Evolutionary conservation across 805 yeast genomes (phyloP).

Genomic region (Saccharomycopsis capsularis): DNA sequence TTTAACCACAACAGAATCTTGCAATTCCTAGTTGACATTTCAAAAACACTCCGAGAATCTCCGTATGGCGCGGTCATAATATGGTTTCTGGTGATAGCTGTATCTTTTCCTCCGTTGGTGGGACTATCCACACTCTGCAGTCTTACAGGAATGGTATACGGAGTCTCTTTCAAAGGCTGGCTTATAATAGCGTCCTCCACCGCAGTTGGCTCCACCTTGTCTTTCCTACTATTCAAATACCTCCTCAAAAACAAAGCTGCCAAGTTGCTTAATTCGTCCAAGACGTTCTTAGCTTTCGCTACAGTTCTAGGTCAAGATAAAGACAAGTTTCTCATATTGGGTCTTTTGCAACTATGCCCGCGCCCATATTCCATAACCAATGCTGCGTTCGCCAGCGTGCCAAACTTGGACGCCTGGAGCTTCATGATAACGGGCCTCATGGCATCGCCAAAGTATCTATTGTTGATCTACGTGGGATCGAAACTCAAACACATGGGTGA

Average conservation of each 20-base stretch:
- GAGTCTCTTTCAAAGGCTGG: slow-evolving; percentile 72
- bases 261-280: slow-evolving; percentile 51
- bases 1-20: slow-evolving; percentile 23
- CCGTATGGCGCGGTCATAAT: slow-evolving; percentile 40
- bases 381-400: slow-evolving; percentile 87
- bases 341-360: slow-evolving; percentile 79
- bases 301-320: slow-evolving; percentile 60
- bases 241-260: slow-evolving; percentile 52
- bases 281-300: slow-evolving; percentile 65
- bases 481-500: slow-evolving; percentile 66
- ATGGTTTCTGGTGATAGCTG: slow-evolving; percentile 47
- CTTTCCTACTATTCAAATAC: slow-evolving; percentile 63
- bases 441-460: slow-evolving; percentile 76
- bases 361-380: slow-evolving; percentile 88
- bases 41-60: slow-evolving; percentile 40
- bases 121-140: slow-evolving; percentile 72
- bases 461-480: slow-evolving; percentile 72
- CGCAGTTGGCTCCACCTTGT: slow-evolving; percentile 62
- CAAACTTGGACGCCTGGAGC: slow-evolving; percentile 55
- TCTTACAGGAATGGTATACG: slow-evolving; percentile 75
- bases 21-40: slow-evolving; percentile 32
- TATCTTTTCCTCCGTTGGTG: slow-evolving; percentile 84
- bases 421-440: slow-evolving; percentile 66
- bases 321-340: slow-evolving; percentile 57
- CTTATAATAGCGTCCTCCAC: slow-evolving; percentile 62